Base-by-base conservation (phyloP, 2,329 filamentous ascomycete genomes). In the Claviceps sorghi region DNA sequence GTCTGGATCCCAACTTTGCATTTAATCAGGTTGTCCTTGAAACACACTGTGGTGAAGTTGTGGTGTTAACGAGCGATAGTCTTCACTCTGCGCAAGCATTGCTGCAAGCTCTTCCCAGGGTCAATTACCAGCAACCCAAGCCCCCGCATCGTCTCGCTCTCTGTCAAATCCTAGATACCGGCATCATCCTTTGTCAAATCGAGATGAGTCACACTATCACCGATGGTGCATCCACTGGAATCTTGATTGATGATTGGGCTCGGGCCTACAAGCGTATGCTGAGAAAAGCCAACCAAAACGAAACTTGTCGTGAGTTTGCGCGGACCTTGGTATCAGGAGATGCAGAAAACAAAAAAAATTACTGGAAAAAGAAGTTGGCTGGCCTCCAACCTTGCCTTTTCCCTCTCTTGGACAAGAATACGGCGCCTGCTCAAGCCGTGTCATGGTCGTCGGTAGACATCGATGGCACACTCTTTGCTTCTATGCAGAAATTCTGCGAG, bases 201-300 rank as follows among this genome's bases (percentile, higher is more conserved):
- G 66, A 68, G 19, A 61, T 70, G 56, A 68, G 62, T 49, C 67
- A 69, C 48, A 60, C 62, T 2, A 51, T 68, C 13, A 61, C 62
- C 2, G 67, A 69, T n/a, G 66, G 65, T 2, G 58, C 61, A 30
- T 67, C 67, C 0, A 59, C 62, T 26, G 55, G 21, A 22, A 52
- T 54, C 29, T 17, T 56, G 19, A 22, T 57, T 36, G 52, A 56
- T 21, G 49, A 53, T 29, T 38, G 50, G 50, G 44, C 52, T 42
- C 32, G 29, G 15, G 48, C 51, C 47, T 47, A 55, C 44, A 26
- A 49, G n/a, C 38, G 43, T 26, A 7, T 17, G 17, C n/a, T 53
- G 13, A 17, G 17, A 11, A 47, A 49, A 32, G 38, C 29, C 29
- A 48, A 17, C 17, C n/a, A 47, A n/a, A 15, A n/a, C 36, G 53